Base-by-base conservation (phyloP, 139 green algal species). In the Limnomonas spitsbergensis region DNA sequence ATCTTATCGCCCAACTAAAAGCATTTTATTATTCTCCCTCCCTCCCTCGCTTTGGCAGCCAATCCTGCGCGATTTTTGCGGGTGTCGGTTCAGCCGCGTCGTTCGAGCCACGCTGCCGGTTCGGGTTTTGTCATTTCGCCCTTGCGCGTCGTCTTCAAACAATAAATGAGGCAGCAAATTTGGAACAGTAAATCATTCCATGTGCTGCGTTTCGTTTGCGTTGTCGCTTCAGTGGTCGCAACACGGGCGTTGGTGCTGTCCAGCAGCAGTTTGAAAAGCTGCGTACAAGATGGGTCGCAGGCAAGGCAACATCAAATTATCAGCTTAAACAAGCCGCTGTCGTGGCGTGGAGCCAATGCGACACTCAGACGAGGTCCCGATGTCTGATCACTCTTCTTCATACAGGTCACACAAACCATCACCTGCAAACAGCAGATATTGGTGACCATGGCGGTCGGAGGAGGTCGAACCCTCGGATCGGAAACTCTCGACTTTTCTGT, bases 401-500 rank as follows among this genome's bases (percentile, higher is more conserved):
- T 47, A 74, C 68, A 69, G n/a, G 31, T 42, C 32, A 42, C 34
- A 27, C 14, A 42, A 47, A 40, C 68, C 36, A 29, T 87, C 1
- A 67, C 36, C 2, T 96, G 92, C 79, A 39, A 71, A 0, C 79
- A 93, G 69, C 92, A 95, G 82, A 47, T 95, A 4, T 79, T 96
- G 29, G 76, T 92, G 7, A 89, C 85, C 1, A n/a, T 96, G 2
- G 77, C 80, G 4, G 77, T 95, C 3, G 80, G 80, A 9, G 84
- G 80, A 36, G 84, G 86, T 26, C 82, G 87, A 29, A 72, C 47
- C 9, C 77, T 93, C 6, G 66, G 70, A 6, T 93, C 86, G 0
- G 77, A 92, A 61, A 7, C 75, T 2, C 80, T 96, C 0, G 54
- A 90, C 1, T 92, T 94, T 24, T 73, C 34, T 0, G 31, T 96